These are phyloP conservation scores for Sextonia rubra DNA, from an alignment of 164 flowering plant genomes.

Conservation along the genomic window DNA sequence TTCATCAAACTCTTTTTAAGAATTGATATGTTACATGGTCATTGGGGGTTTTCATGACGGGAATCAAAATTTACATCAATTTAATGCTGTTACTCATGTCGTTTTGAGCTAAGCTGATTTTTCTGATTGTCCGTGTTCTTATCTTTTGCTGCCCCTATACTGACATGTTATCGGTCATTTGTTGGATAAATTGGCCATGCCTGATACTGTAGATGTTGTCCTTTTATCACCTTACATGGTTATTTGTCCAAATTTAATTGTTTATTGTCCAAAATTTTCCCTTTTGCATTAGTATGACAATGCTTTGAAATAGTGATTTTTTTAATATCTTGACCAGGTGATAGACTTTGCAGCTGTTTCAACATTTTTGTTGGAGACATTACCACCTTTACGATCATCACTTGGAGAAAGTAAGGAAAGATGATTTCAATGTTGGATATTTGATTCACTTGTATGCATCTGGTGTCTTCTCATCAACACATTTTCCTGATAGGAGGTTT, in stretches of 20 bases:
- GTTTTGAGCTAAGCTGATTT: neutral
- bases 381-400: conserved; percentile 51
- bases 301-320: neutral
- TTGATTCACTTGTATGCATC: neutral
- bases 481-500: neutral
- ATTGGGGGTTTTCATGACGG: too few species aligned
- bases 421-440: neutral
- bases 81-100: neutral
- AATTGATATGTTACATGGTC: too few species aligned
- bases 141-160: neutral
- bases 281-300: neutral
- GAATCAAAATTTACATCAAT: too few species aligned
- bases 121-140: neutral
- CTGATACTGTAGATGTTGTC: neutral
- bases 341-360: conserved; percentile 66
- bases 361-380: conserved; percentile 64
- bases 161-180: neutral
- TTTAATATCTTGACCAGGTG: conserved; percentile 48
- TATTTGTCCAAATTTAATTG: neutral
- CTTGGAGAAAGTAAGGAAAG: conserved; percentile 26
- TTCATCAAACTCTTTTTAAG: too few species aligned
- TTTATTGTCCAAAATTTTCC: neutral
- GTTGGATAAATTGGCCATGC: neutral
- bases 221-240: neutral
- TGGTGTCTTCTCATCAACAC: neutral